Evolutionary conservation across 1,284 basidiomycete genomes (phyloP), one percentile per base, ranked within the genome.

Genomic region (Mycosarcoma maydis): DNA sequence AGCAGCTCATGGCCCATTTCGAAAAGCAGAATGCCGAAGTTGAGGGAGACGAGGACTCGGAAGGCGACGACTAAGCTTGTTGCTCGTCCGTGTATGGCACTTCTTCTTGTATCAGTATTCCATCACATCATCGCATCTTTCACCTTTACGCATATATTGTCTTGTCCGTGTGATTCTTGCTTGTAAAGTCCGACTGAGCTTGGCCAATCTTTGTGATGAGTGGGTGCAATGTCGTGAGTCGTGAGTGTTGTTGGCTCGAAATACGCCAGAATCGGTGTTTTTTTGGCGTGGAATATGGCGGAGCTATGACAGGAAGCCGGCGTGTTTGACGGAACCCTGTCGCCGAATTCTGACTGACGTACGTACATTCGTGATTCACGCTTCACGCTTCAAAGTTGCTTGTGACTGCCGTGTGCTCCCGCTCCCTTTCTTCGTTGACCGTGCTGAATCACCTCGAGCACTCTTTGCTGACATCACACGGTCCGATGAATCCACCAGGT

Each of bases 21-120:
- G 78, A 80, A 52, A 80, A 79, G 75, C 78, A 81, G 60, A 81
- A 81, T 47, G 78, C 78, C 32, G 78, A 81, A 52, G 80, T 81
- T 38, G 76, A 78, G 59, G 80, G 80, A 39, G 80, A 81, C 69
- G 80, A 81, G 65, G 68, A 71, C 51, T 71, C 68, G 40, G 68
- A 71, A 42, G 68, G 62, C 57, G 68, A 71, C 47, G 68, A 71
- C 3, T 71, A 55, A 42, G 23, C 32, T 4, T 22, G 9, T 22
- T 17, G n/a, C 30, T 32, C 9, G 27, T 24, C 22, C 19, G 34
- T 47, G 34, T 29, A 38, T 44, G 27, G 42, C 50, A 32, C 32
- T 29, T 23, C 7, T 8, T 33, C 33, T 44, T 59, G 48, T 50
- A 50, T 42, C 43, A 42, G 36, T 46, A 50, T 46, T 41, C 19